phyloP scores from a whole-genome alignment of 306 rosid species.

The Ormosia emarginata region DNA sequence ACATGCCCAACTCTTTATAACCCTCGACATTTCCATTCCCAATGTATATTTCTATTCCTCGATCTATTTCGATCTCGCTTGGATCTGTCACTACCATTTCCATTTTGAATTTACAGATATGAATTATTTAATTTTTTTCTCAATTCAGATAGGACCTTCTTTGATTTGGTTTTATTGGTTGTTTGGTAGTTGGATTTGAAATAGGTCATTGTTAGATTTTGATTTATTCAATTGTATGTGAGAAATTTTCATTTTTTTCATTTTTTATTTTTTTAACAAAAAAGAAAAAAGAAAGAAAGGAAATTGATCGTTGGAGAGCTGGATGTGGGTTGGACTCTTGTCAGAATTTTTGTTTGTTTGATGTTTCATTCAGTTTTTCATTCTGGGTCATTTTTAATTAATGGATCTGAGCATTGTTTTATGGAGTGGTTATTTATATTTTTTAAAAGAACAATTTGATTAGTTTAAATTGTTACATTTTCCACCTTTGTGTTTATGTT shows the following conservation, averaged over 20 bases:
- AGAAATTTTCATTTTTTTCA: background rate
- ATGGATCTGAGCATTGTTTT: background rate
- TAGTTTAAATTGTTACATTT: background rate
- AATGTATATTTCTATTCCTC: too few species aligned
- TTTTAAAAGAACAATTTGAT: background rate
- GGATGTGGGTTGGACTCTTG: background rate
- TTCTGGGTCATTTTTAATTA: background rate
- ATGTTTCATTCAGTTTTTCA: background rate
- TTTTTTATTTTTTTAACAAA: background rate
- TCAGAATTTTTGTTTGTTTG: background rate
- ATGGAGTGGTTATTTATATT: background rate
- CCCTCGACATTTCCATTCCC: constrained; percentile 34
- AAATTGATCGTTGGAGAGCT: too few species aligned
- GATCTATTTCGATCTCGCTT: too few species aligned
- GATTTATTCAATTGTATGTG: background rate
- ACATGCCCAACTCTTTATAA: too few species aligned
- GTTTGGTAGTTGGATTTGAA: too few species aligned
- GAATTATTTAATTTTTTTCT: too few species aligned
- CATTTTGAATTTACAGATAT: too few species aligned
- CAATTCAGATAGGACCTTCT: too few species aligned
- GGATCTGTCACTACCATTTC: too few species aligned
- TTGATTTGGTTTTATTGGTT: too few species aligned
- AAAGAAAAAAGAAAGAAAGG: background rate
- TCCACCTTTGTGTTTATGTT: too few species aligned
- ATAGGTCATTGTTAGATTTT: too few species aligned